A percentile compares a stretch with the other conserved stretches of the same genome.
These are phyloP conservation scores for Colletotrichum siamense DNA, from an alignment of 2,329 filamentous ascomycete genomes.

Conservation along the genomic window DNA sequence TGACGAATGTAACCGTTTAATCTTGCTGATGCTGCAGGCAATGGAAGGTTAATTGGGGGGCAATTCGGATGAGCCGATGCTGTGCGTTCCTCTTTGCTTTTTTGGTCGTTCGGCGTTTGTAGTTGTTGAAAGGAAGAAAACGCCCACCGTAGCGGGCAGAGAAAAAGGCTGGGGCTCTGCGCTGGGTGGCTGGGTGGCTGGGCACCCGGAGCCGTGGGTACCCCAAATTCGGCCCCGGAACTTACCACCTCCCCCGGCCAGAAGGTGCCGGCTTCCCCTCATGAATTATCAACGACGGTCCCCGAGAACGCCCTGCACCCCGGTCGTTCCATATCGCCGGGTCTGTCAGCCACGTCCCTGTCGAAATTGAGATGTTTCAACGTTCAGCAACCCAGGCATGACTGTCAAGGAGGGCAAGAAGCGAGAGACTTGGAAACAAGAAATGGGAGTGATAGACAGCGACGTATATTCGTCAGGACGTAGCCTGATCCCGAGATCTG, in stretches of 20 bases:
- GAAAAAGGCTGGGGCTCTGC: neutral
- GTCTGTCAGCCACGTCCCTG: neutral
- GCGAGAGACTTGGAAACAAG: neutral
- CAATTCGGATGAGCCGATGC: neutral
- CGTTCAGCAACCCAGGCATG: neutral
- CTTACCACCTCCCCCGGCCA: neutral
- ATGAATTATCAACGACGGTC: neutral
- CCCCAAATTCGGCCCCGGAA: conserved; percentile 14
- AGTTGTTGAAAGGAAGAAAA: neutral
- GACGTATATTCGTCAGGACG: neutral
- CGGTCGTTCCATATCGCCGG: neutral
- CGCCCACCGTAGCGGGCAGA: neutral
- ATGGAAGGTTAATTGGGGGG: neutral
- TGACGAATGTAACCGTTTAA: neutral
- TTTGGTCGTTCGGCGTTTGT: neutral
- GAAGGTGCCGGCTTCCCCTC: conserved; percentile 8
- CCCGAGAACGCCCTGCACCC: neutral
- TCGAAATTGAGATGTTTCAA: neutral
- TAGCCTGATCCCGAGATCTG: neutral
- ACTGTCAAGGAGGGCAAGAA: neutral
- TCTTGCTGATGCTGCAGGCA: neutral
- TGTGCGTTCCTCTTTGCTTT: neutral
- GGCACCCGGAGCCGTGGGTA: conserved; percentile 6
- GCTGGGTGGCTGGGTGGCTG: conserved; percentile 3
- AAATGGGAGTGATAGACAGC: neutral